Base-by-base conservation (phyloP, 768 basidiomycete genomes). In the Lactarius psammicola region DNA sequence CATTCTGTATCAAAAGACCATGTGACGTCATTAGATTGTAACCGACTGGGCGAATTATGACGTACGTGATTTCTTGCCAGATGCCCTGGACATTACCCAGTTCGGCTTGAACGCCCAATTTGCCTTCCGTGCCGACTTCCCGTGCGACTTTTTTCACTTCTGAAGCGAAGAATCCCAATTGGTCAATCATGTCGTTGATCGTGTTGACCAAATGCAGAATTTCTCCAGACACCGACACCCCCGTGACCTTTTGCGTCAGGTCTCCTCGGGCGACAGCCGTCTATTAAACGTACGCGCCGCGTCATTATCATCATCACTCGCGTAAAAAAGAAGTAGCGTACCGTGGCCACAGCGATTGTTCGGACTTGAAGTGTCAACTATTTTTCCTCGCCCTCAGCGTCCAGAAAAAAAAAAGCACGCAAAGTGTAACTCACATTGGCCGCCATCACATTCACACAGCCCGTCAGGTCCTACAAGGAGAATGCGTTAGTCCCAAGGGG, bases 91-190 rank as follows among this genome's bases (percentile, higher is more conserved):
- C 92, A 64, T 95, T 93, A 65, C 94, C 94, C 9, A 98, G 93
- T 75, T 98, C 94, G 4, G 97, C 97, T 73, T 97, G 95, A 0
- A 96, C 97, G 70, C 97, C 96, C 6, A 98, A 80, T 77, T 98
- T 98, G n/a, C 97, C 96, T 73, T 98, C 95, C 17, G 96, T 98
- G 55, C 96, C 96, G 73, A 99, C 96, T 76, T 99, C 95, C 38
- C 94, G 81, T 2, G 97, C 97, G 61, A 99, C 96, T 73, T 96
- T 92, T 77, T 95, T 98, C 65, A 98, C 89, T 73, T 90, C 87
- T 31, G 85, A 82, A 57, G 87, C 88, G 74, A 89, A 90, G 71
- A 86, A 84, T 20, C 85, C 85, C 64, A 87, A 75, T 64, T 85
- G 83, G 69, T 85, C 86, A 71, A 87, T 87, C 87, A 87, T 87